These are phyloP conservation scores for Chalara sp. DNA, from an alignment of 2,329 filamentous ascomycete species.

Conservation along the genomic window DNA sequence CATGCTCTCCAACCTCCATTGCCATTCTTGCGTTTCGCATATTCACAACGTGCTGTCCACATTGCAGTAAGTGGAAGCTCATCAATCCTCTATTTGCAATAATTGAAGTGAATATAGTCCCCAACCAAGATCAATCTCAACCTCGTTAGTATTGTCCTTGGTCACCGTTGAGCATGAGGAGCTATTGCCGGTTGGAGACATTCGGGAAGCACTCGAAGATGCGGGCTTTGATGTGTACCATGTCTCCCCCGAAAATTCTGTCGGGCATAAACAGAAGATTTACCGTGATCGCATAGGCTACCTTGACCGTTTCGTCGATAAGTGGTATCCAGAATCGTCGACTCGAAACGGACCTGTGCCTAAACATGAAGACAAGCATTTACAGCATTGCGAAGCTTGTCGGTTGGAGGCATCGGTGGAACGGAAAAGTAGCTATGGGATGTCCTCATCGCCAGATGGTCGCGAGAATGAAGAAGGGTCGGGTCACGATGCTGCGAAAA, in stretches of 20 bases:
- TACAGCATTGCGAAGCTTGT: conserved; percentile 45
- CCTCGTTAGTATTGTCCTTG: conserved; percentile 65
- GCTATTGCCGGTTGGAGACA: conserved; percentile 34
- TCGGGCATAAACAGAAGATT: conserved; percentile 5
- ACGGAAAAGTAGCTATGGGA: no score
- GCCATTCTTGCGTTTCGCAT: conserved; percentile 63
- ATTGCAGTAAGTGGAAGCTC: conserved; percentile 24
- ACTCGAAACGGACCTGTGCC: conserved; percentile 13
- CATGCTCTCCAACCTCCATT: conserved; percentile 70
- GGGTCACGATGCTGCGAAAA: no score
- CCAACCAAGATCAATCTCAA: conserved; percentile 51
- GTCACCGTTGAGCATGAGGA: conserved; percentile 53
- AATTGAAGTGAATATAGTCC: conserved; percentile 22
- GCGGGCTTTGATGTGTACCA: conserved; percentile 52
- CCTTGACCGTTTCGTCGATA: conserved; percentile 20
- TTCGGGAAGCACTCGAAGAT: conserved; percentile 43
- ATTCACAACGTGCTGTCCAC: conserved; percentile 52
- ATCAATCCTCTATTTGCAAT: no score
- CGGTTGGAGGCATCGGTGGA: conserved; percentile 27
- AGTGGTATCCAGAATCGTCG: conserved; percentile 15
- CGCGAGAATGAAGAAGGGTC: no score
- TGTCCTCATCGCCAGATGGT: no score
- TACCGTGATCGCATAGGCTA: conserved; percentile 17
- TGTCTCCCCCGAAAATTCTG: conserved; percentile 12
- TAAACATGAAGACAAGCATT: conserved; percentile 24